Evolutionary conservation across 352 stramenopile genomes (phyloP), one percentile per base, ranked within the genome.

Genomic region (Globisporangium camurandrum): DNA sequence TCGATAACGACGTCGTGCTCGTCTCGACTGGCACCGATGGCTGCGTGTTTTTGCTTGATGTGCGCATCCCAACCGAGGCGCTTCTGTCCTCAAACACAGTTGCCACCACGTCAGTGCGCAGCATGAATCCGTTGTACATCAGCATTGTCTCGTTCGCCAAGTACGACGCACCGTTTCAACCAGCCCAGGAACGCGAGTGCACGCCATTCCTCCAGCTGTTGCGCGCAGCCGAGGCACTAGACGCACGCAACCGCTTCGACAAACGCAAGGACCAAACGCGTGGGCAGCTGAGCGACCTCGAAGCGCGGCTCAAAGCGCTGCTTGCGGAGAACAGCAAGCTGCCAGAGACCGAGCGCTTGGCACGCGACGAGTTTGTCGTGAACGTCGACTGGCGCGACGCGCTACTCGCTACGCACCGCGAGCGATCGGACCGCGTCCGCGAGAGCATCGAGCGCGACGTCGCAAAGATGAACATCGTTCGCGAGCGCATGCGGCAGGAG

Each of bases 301-400:
- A 88, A 19, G 51, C 71, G 22, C 73, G 76, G 46, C 75, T 95
- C 12, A 77, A 86, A 47, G 42, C 62, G 2, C 61, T 95, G 49
- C 59, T 95, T 1, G 56, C 64, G 9, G 74, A 87, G 26, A 95
- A 95, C 46, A 74, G 79, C 9, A 62, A 61, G 30, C 59, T 90
- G 2, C 66, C 77, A 0, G 82, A 88, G 41, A 61, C 28, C 4
- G 85, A 95, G 48, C 74, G 72, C 3, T 72, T 97, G 9, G 49
- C 53, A 8, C 71, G 87, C 7, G 79, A 93, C 49, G 87, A 97
- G 49, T 97, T 97, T 55, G 86, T 97, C 8, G 57, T 97, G 43
- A 95, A 97, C 54, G 59, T 83, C 7, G 75, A 70, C 3, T 89
- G 86, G 65, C 67, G 75, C 9, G 78, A 88, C 23, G 56, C 54